These are phyloP conservation scores for Microbotryomycetes sp. DNA, from an alignment of 1,284 basidiomycete species.

Conservation along the genomic window DNA sequence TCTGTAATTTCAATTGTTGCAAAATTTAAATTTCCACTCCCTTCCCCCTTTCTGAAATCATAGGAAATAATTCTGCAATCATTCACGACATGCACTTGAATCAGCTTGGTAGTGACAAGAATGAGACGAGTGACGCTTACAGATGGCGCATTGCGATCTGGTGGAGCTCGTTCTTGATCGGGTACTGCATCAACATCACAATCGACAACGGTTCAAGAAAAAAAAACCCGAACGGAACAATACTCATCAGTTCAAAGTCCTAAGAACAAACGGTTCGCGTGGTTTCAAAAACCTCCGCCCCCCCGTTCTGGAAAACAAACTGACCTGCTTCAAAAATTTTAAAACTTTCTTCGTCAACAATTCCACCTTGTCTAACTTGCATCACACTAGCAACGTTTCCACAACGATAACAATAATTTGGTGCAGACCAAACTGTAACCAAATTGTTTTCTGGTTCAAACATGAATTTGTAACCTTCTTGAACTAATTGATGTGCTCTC, in stretches of 20 bases:
- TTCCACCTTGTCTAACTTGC: slow-evolving; percentile 35
- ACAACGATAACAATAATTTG: slow-evolving; percentile 83
- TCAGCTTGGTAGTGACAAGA: too few species aligned
- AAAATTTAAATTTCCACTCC: not conserved
- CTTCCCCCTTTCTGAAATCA: not conserved
- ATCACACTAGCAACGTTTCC: slow-evolving; percentile 43
- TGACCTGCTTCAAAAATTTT: slow-evolving; percentile 45
- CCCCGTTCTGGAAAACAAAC: slow-evolving; percentile 1
- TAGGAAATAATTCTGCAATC: not conserved
- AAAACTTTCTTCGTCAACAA: slow-evolving; percentile 41
- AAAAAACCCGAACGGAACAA: too few species aligned
- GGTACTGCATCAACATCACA: not conserved
- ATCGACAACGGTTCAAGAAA: too few species aligned
- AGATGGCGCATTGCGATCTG: not conserved
- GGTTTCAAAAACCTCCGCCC: too few species aligned
- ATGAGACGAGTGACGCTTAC: not conserved
- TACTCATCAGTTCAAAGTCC: not conserved
- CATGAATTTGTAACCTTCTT: slow-evolving; percentile 97
- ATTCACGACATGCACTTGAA: too few species aligned
- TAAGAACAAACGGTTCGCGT: too few species aligned
- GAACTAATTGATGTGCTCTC: slow-evolving; percentile 88
- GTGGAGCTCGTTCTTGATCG: not conserved
- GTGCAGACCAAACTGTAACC: slow-evolving; percentile 97
- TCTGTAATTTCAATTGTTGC: too few species aligned
- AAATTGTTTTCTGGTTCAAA: slow-evolving; percentile 71